Evolutionary conservation across 2,329 filamentous ascomycete species (phyloP), one percentile per base, ranked within the genome.

Genomic region (Camptophora hylomeconis): DNA sequence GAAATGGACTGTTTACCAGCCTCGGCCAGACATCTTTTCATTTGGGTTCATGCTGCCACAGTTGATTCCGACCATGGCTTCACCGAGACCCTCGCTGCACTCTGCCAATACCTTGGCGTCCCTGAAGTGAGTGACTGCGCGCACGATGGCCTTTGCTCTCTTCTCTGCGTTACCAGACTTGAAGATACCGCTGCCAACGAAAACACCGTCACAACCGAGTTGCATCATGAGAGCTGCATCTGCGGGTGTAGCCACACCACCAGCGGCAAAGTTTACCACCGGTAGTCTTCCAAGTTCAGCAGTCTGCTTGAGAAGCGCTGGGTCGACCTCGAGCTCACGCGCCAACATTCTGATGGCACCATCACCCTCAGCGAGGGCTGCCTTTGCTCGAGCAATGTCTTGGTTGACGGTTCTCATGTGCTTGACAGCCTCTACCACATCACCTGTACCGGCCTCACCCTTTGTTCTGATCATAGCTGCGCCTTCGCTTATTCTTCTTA

Each of bases 201-300:
- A 98, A 19, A 98, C 89, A 34, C 89, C 89, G 50, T 98, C 89
- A 51, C 89, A 95, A 36, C 89, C 89, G 40, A 98, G 65, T 67
- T 95, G 87, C 89, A 98, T 98, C 87, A 98, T 82, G 61, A 98
- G 65, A 2, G 89, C 89, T 1, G 89, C 89, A 57, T 98, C 89
- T 0, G 89, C 89, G 0, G 89, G 89, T 1, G 89, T 98, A n/a
- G 89, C 89, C n/a, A 98, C 80, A 33, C 89, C 89, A n/a, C 89
- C 89, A 3, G 89, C 89, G 1, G 89, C 89, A 46, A 98, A 95
- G 67, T 95, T 95, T 41, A 98, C 89, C 1, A 95, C 87, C 2
- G 89, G 89, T 31, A 98, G 65, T 28, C 89, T 69, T 23, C 84
- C 84, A 40, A 92, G 67, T 63, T 84, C 74, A 2, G 84, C 87